Percentiles rank a stretch among this genome's conserved stretches.
Evolutionary conservation across 2,329 filamentous ascomycete species (phyloP).

Genomic region (Trichoderma sp.): DNA sequence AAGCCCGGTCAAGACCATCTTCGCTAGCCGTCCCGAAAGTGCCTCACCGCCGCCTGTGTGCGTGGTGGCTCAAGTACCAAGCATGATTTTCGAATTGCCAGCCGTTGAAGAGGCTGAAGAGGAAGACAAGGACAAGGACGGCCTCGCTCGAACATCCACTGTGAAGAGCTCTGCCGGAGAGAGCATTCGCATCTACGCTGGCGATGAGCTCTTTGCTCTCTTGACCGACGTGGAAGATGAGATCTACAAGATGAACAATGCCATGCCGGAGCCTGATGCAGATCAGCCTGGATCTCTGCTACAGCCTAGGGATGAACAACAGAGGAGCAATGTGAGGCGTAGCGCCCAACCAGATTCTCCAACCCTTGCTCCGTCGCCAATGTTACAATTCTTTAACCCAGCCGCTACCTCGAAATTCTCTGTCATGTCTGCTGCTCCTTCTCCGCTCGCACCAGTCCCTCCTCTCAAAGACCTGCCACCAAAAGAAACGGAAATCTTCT

Average conservation of each 20-base stretch:
- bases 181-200: conserved; percentile 69
- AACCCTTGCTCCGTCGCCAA: conserved; percentile 15
- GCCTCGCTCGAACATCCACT: conserved; percentile 30
- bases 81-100: conserved; percentile 57
- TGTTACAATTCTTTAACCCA: neutral
- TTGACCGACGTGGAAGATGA: conserved; percentile 65
- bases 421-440: conserved; percentile 18
- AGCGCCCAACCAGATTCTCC: conserved; percentile 38
- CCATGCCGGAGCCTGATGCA: conserved; percentile 25
- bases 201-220: conserved; percentile 66
- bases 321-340: conserved; percentile 55
- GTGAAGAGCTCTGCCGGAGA: conserved; percentile 52
- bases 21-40: conserved; percentile 38
- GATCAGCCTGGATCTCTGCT: conserved; percentile 29
- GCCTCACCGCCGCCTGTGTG: conserved; percentile 53
- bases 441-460: conserved; percentile 41
- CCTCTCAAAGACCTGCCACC: conserved; percentile 36
- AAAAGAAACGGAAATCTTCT: conserved; percentile 41
- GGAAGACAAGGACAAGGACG: conserved; percentile 32
- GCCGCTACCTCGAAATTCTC: conserved; percentile 24
- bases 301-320: conserved; percentile 47
- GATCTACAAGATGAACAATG: conserved; percentile 41
- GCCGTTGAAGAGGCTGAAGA: conserved; percentile 44
- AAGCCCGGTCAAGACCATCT: conserved; percentile 54
- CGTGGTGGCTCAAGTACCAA: conserved; percentile 56